These are phyloP conservation scores for Septoria petroselini DNA, from an alignment of 2,329 filamentous ascomycete species.

Conservation along the genomic window DNA sequence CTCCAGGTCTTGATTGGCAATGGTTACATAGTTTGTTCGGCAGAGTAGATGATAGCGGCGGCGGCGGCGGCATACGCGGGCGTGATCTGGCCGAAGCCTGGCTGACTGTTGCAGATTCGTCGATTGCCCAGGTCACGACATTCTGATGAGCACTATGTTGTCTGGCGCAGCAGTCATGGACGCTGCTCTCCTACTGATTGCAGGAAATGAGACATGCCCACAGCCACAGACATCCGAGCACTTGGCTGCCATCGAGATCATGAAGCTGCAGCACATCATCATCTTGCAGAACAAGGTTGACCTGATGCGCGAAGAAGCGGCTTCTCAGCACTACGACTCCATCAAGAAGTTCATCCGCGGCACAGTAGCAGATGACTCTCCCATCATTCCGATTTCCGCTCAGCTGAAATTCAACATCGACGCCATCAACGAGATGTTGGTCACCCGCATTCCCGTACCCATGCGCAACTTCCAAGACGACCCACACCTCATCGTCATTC, in stretches of 20 bases:
- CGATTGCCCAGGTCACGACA: conserved; percentile 98
- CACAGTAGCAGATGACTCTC: conserved; percentile 90
- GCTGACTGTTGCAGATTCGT: conserved; percentile 62
- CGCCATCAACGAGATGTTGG: conserved; percentile 92
- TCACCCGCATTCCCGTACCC: conserved; percentile 91
- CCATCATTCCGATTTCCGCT: conserved; percentile 93
- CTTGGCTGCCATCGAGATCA: conserved; percentile 98
- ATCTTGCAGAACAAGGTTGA: conserved; percentile 99
- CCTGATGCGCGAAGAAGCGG: conserved; percentile 93
- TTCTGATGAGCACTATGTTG: conserved; percentile 99
- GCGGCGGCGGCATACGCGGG: no score
- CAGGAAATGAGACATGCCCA: conserved; percentile 96
- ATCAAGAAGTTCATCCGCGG: conserved; percentile 98
- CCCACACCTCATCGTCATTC: conserved; percentile 98
- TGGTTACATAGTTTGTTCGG: no score
- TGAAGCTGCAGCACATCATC: conserved; percentile 99
- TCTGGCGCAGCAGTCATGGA: conserved; percentile 99
- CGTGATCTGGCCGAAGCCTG: background rate
- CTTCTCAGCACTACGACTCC: conserved; percentile 89
- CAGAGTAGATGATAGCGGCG: no score
- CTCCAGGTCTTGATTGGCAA: no score
- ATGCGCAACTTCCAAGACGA: conserved; percentile 84
- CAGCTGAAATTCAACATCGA: conserved; percentile 99
- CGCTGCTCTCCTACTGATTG: conserved; percentile 90
- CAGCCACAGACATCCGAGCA: conserved; percentile 99